Evolutionary conservation across 257 asterid species (phyloP), one percentile per base, ranked within the genome.

Genomic region (Rhazya stricta): DNA sequence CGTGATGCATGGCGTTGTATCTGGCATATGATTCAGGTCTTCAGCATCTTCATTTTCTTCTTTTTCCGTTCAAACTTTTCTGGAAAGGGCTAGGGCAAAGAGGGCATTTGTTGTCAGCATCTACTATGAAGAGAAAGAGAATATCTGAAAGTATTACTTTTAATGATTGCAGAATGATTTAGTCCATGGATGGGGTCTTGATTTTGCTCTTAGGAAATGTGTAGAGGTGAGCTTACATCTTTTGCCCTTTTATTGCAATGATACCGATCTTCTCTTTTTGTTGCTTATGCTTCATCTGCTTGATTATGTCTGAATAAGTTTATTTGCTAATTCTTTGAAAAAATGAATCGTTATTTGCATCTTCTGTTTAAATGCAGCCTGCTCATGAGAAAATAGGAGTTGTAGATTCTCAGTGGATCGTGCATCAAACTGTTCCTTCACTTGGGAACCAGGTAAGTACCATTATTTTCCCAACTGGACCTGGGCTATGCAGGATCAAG

Each of bases 111-210:
- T 48, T 48, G 6, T 29, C 45, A 23, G 53, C 9, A 32, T 29
- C 6, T 8, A 60, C 69, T 27, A 39, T 66, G 66, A 18, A 23
- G 62, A 9, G 42, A 50, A 37, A 34, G 57, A 25, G 36, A 66
- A 39, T n/a, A 66, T 54, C 67, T 83, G 66, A 80, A 39, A 32
- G 41, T 61, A 37, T 29, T 74, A 30, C 39, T 73, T 79, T 36
- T 45, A 60, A 72, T 79, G 73, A 19, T 48, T 82, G 73, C 97
- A 94, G 98, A 94, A 94, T 76, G 98, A 94, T 82, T 85, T 94
- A 80, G 91, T 94, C 79, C 99, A 94, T 78, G 99, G 99, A 80
- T 92, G 99, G 99, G 99, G 99, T 74, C 97, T 92, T 67, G 99
- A 92, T 88, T 89, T 94, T 80, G 93, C 97, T 61, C 97, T 92